Base-by-base conservation (phyloP, 2,329 filamentous ascomycete species). In the Thielaviopsis populi region DNA sequence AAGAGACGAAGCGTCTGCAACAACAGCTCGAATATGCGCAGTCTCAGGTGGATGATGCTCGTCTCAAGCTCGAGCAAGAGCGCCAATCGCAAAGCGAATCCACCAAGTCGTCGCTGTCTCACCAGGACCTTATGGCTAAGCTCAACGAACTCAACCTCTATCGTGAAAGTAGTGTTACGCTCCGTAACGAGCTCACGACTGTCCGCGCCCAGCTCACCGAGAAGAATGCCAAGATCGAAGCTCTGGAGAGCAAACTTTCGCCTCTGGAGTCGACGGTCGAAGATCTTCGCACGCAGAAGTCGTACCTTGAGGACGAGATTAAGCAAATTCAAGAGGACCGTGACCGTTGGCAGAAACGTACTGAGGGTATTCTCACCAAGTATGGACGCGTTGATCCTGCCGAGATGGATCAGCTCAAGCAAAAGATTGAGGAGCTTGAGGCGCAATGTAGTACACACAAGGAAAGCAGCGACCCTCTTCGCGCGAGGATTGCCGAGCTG, bases 61-160 rank as follows among this genome's bases (percentile, higher is more conserved):
- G 89, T 41, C 80, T 96, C 68, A 95, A 95, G 75, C 83, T 99
- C 22, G 88, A 95, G 65, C 89, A 96, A 72, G 91, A 97, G 73
- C 88, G 90, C 33, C 85, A 86, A 59, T 80, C 86, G 48, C 83
- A 91, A 64, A 82, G 85, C 1, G 88, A 95, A 68, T 85, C 80
- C 65, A 83, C 88, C 59, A 83, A 87, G 68, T 86, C 80, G 64
- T 86, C 87, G 13, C 81, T 89, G 71, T 89, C 85, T 60, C 90
- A 96, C 71, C 90, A 89, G 71, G 91, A 95, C 70, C 81, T 99
- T 3, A 91, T 96, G 84, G 86, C 95, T 68, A 96, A 95, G 68
- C 82, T 99, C 66, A 94, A 95, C 70, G 91, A 99, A 74, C 83
- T 99, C 66, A 99, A 99, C 70, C 79, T 96, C 17, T 95, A 95